Evolutionary conservation across 1,139 yeast genomes (phyloP).

Genomic region (Diutina scorzettiae): DNA sequence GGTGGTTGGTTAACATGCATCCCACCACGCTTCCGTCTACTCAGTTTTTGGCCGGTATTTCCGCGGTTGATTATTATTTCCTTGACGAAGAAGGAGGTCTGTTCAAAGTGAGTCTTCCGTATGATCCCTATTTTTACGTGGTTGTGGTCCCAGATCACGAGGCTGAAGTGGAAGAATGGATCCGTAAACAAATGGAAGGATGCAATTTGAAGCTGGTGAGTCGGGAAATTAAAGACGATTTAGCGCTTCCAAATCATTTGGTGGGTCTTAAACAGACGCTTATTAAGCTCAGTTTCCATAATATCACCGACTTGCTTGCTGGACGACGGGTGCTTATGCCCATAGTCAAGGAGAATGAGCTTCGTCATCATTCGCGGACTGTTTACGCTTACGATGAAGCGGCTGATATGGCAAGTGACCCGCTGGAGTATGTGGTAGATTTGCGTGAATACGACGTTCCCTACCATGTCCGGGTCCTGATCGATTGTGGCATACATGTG

Average conservation of each 20-base stretch:
- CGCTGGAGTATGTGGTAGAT: slow-evolving; percentile 60
- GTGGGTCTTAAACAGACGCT: slow-evolving; percentile 61
- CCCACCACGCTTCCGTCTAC: slow-evolving; percentile 48
- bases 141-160: slow-evolving; percentile 55
- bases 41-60: slow-evolving; percentile 36
- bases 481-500: slow-evolving; percentile 73
- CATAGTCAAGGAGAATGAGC: slow-evolving; percentile 54
- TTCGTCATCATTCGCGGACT: neutral
- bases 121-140: slow-evolving; percentile 83
- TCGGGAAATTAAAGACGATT: slow-evolving; percentile 62
- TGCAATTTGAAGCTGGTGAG: slow-evolving; percentile 41
- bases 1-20: slow-evolving; percentile 90
- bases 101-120: slow-evolving; percentile 74
- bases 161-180: slow-evolving; percentile 76
- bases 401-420: slow-evolving; percentile 27
- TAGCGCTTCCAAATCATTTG: slow-evolving; percentile 73
- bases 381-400: neutral
- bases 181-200: slow-evolving; percentile 56
- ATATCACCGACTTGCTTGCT: slow-evolving; percentile 57
- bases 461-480: slow-evolving; percentile 88
- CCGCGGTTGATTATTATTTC: slow-evolving; percentile 92
- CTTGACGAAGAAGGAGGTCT: slow-evolving; percentile 97
- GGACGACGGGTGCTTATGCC: slow-evolving; percentile 67
- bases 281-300: slow-evolving; percentile 62
- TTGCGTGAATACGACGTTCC: slow-evolving; percentile 94